Conservation (phyloP, 768 basidiomycete genomes). For the Gloeostereum incarnatum region DNA sequence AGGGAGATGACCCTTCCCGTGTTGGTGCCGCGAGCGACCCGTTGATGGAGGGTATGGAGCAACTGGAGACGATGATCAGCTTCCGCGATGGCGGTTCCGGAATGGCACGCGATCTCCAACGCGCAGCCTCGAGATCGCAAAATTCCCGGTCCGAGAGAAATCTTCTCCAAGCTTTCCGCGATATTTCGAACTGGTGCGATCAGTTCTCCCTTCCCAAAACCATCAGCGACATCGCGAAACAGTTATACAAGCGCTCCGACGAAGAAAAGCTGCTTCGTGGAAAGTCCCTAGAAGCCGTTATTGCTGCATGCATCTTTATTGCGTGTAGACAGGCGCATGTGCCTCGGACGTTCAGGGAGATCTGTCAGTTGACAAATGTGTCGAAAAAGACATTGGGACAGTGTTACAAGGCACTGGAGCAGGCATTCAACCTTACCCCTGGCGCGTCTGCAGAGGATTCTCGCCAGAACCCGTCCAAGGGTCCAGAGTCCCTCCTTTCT, state of each 20-base stretch:
- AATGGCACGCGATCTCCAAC: slow-evolving; percentile 84
- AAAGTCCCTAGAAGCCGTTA: slow-evolving; percentile 87
- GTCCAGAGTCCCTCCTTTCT: slow-evolving; percentile 82
- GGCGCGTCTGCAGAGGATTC: slow-evolving; percentile 51
- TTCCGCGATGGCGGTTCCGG: slow-evolving; percentile 95
- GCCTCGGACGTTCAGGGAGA: slow-evolving; percentile 94
- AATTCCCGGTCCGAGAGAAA: slow-evolving; percentile 77
- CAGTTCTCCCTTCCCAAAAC: slow-evolving; percentile 90
- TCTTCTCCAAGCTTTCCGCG: slow-evolving; percentile 80
- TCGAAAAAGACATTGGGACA: slow-evolving; percentile 94
- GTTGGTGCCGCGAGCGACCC: slow-evolving; percentile 96
- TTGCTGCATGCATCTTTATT: slow-evolving; percentile 97
- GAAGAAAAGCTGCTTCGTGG: slow-evolving; percentile 90
- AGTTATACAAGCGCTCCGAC: slow-evolving; percentile 94
- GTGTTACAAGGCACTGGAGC: slow-evolving; percentile 83
- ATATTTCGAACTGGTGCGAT: slow-evolving; percentile 92
- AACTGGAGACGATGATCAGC: slow-evolving; percentile 90
- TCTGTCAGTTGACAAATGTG: slow-evolving; percentile 87
- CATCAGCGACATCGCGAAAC: slow-evolving; percentile 93
- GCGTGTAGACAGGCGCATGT: slow-evolving; percentile 93
- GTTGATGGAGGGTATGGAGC: slow-evolving; percentile 88
- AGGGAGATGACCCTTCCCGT: slow-evolving; percentile 99
- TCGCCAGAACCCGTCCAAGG: slow-evolving; percentile 42
- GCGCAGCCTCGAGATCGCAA: slow-evolving; percentile 79
- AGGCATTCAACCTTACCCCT: slow-evolving; percentile 82